Base-by-base conservation (phyloP, 257 asterid species). In the Scutellaria galericulata region DNA sequence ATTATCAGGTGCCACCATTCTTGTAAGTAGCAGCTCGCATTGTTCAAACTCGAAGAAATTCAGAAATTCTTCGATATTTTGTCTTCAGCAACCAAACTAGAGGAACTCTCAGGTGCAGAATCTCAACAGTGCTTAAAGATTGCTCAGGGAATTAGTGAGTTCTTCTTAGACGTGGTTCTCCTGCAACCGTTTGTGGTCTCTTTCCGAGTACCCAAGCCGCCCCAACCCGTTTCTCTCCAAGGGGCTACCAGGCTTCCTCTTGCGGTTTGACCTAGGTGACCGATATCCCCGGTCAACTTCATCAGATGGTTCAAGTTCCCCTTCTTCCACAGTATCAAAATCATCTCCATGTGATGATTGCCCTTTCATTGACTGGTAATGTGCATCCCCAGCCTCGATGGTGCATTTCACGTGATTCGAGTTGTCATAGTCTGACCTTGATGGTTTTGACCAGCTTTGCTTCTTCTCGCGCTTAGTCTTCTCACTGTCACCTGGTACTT, bases 201-300 rank as follows among this genome's bases (percentile, higher is more conserved):
- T 83, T 69, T 90, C 97, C 6, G 96, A 78, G 83, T 86, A 81
- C n/a, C 85, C 88, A n/a, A 79, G 79, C 84, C 87, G 83, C 58
- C 85, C 91, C 31, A 75, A n/a, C 73, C 86, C 81, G 65, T 79
- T 83, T 54, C 87, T 83, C 40, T 82, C 93, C 44, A 78, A 69
- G 4, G 96, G 93, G 62, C 93, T 88, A 20, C 76, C 81, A 0
- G 95, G 81, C 86, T 83, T 92, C 68, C 92, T 83, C 80, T 89
- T 89, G 54, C 81, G 88, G 75, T 41, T 71, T 0, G 83, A 69
- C 79, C 68, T 82, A n/a, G 96, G 96, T 9, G 97, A 89, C 37
- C 50, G 84, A 73, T 75, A 75, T 8, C 78, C 89, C 53, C 81
- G 51, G 51, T 81, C 89, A 40, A 67, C 82, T 69, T 75, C 84